Evolutionary conservation across 345 rosid genomes (phyloP).

Genomic region (Acer yangbiense): DNA sequence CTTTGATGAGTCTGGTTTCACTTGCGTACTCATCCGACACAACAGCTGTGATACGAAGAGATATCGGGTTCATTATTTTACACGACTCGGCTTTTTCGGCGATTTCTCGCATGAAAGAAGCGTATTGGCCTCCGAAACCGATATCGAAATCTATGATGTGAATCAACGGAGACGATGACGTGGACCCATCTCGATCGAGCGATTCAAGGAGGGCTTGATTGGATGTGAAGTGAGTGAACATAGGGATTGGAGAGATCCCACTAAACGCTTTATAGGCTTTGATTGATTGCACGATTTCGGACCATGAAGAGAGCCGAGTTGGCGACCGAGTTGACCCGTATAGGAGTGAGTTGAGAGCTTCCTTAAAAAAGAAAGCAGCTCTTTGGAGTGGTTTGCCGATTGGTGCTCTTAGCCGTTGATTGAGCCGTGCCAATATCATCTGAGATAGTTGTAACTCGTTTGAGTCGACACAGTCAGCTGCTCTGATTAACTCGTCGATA

Average conservation of each 20-base stretch:
- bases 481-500: slow-evolving; percentile 78
- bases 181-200: slow-evolving; percentile 34
- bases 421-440: slow-evolving; percentile 77
- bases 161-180: slow-evolving; percentile 44
- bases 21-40: slow-evolving; percentile 69
- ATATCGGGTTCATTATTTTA: slow-evolving; percentile 39
- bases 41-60: slow-evolving; percentile 76
- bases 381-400: slow-evolving; percentile 77
- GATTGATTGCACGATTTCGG: slow-evolving; percentile 74
- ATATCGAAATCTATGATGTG: slow-evolving; percentile 92
- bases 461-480: slow-evolving; percentile 79
- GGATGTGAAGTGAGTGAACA: slow-evolving; percentile 84
- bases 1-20: slow-evolving; percentile 72
- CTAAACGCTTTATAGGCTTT: slow-evolving; percentile 71
- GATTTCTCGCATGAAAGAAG: slow-evolving; percentile 82
- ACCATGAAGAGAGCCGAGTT: slow-evolving; percentile 54
- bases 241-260: slow-evolving; percentile 81
- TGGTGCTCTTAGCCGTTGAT: slow-evolving; percentile 59
- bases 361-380: slow-evolving; percentile 89
- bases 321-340: slow-evolving; percentile 42
- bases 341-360: slow-evolving; percentile 69
- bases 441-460: slow-evolving; percentile 77
- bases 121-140: slow-evolving; percentile 92
- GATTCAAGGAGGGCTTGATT: slow-evolving; percentile 89
- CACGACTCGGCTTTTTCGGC: slow-evolving; percentile 46